phyloP scores from a whole-genome alignment of 495 filamentous ascomycete species.

The Massariosphaeria phaeospora region DNA sequence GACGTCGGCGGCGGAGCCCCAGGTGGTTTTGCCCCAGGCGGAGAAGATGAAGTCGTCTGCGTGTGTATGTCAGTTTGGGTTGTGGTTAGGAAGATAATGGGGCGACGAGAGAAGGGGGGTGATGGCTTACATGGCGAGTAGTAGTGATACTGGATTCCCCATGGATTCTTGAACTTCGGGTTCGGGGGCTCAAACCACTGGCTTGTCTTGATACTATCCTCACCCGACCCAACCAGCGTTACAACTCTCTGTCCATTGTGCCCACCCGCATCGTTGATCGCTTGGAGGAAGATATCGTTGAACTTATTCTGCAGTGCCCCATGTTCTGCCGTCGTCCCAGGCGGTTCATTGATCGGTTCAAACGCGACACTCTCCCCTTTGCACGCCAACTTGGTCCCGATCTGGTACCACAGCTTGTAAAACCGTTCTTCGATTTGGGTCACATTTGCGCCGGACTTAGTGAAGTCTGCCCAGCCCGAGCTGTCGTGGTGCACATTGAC shows the following conservation, averaged over 20 bases:
- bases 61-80: neutral
- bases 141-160: constrained; percentile 60
- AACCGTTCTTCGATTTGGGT: constrained; percentile 55
- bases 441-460: constrained; percentile 44
- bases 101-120: neutral
- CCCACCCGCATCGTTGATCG: constrained; percentile 52
- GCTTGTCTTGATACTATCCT: constrained; percentile 51
- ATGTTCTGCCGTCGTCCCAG: constrained; percentile 49
- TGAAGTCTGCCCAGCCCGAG: constrained; percentile 58
- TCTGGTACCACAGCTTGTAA: constrained; percentile 55
- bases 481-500: constrained; percentile 60
- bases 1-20: constrained; percentile 55
- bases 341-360: constrained; percentile 58
- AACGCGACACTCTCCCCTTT: constrained; percentile 54
- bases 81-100: neutral
- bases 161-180: constrained; percentile 51
- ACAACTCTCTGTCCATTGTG: constrained; percentile 55
- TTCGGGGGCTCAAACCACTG: constrained; percentile 51
- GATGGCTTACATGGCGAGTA: constrained; percentile 52
- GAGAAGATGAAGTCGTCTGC: constrained; percentile 50
- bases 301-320: constrained; percentile 51
- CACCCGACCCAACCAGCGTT: constrained; percentile 50
- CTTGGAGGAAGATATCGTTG: constrained; percentile 55
- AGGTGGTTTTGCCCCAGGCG: constrained; percentile 56
- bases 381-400: constrained; percentile 52